Evolutionary conservation across 305 asterid species (phyloP).

Genomic region (Rubia tinctorum): DNA sequence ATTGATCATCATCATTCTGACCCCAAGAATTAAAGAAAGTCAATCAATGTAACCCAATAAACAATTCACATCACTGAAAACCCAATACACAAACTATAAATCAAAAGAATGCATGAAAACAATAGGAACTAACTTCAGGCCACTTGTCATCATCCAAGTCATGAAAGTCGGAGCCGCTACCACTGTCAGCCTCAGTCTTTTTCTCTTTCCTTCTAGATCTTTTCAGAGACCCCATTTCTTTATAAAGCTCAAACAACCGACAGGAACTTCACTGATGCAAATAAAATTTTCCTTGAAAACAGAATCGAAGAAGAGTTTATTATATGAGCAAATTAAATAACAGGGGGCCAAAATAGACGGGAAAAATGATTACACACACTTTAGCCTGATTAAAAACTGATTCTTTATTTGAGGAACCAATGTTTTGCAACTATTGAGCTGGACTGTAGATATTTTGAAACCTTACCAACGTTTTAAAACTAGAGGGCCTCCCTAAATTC

Average conservation of each 20-base stretch:
- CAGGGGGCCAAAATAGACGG: neutral
- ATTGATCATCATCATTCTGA: slow-evolving; percentile 12
- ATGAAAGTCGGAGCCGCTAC: slow-evolving; percentile 46
- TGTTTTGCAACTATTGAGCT: neutral
- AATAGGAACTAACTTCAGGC: slow-evolving; percentile 27
- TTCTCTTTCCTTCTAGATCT: slow-evolving; percentile 23
- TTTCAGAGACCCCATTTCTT: slow-evolving; percentile 34
- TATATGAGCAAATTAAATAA: neutral
- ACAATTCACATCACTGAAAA: neutral
- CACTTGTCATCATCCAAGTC: slow-evolving; percentile 28
- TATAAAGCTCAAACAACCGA: neutral
- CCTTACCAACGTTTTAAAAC: neutral
- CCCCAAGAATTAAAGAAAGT: slow-evolving; percentile 5
- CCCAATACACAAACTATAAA: neutral
- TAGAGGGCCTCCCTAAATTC: neutral
- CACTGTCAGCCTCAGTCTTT: slow-evolving; percentile 45
- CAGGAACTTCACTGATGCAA: neutral
- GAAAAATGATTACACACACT: neutral
- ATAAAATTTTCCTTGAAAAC: neutral
- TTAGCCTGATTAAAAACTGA: neutral
- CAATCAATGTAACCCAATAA: slow-evolving; percentile 1
- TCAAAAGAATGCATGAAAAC: neutral
- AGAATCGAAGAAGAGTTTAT: neutral
- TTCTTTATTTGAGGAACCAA: neutral
- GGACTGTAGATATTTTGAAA: neutral